Conservation (phyloP, 1,284 basidiomycete genomes). For the Coriolopsis trogii region DNA sequence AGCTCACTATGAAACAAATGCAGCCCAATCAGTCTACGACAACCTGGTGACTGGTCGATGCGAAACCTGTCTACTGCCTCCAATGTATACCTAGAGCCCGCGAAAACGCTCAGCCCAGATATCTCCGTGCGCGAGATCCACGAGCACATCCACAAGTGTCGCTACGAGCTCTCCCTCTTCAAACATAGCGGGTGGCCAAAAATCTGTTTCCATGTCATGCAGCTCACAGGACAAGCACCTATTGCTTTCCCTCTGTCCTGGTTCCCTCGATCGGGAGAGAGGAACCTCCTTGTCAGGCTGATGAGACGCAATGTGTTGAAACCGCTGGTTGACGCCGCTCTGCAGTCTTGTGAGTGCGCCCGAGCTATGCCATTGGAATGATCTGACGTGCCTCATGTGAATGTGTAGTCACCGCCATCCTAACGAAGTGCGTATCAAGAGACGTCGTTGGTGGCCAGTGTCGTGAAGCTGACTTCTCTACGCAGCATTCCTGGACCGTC, state of each 20-base stretch:
- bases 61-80: conserved; percentile 31
- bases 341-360: conserved; percentile 32
- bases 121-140: conserved; percentile 22
- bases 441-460: too few species aligned
- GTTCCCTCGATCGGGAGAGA: conserved; percentile 21
- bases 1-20: too few species aligned
- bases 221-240: conserved; percentile 31
- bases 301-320: conserved; percentile 24
- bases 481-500: conserved; percentile 33
- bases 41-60: conserved; percentile 33
- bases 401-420: conserved; percentile 26
- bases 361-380: too few species aligned
- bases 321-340: conserved; percentile 24
- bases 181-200: conserved; percentile 33
- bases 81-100: conserved; percentile 29
- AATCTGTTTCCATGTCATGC: conserved; percentile 28
- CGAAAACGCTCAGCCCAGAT: conserved; percentile 8
- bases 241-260: conserved; percentile 29
- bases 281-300: conserved; percentile 4
- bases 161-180: conserved; percentile 31
- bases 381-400: too few species aligned
- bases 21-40: conserved; percentile 32
- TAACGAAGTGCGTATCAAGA: conserved; percentile 28
- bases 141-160: conserved; percentile 31
- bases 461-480: neutral